Base-by-base conservation (phyloP, 164 flowering plant genomes). In the Brasenia schreberi region DNA sequence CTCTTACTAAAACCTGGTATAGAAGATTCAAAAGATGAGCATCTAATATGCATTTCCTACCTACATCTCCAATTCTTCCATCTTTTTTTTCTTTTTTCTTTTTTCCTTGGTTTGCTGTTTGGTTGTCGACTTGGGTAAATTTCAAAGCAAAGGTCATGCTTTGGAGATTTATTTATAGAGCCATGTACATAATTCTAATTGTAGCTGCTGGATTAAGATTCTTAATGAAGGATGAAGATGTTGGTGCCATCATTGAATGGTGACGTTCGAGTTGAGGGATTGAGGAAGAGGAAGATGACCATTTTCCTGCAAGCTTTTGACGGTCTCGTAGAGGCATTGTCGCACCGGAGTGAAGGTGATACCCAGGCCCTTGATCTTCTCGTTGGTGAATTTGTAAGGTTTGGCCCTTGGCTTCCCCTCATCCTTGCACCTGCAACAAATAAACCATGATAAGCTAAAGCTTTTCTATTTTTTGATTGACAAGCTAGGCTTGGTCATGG, bases 351-450 rank as follows among this genome's bases (percentile, higher is more conserved):
- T 92, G 77, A 94, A 89, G 67, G 88, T 83, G n/a, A 92, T 66
- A 3, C 99, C 97, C 70, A 94, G 60, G 61, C 85, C 96, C 76
- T 77, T 84, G 0, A 94, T 79, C 85, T 81, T 84, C 67, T 91
- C 78, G 84, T 88, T 94, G 16, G 94, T 78, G 72, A 92, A 87
- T 69, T 87, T 91, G 87, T 91, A 92, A 2, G 97, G 90, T 65
- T 92, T 83, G 56, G 63, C 79, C 76, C 89, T 91, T 64, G 97
- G 96, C 53, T 84, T 91, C 76, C 77, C 83, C 68, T 89, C 92
- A 75, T 91, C 99, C 0, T 87, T 81, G 71, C 99, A 94, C 87
- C 99, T 94, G 75, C 0, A 33, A 33, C 39, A 33, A 33, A 4
- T 33, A 33, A 33, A 33, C 39, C 39, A 33, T 33, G 39, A 33